Percentiles rank a stretch among this genome's conserved stretches.
Conservation (phyloP, 169 alveolate species). For the Plasmodium fragile region DNA sequence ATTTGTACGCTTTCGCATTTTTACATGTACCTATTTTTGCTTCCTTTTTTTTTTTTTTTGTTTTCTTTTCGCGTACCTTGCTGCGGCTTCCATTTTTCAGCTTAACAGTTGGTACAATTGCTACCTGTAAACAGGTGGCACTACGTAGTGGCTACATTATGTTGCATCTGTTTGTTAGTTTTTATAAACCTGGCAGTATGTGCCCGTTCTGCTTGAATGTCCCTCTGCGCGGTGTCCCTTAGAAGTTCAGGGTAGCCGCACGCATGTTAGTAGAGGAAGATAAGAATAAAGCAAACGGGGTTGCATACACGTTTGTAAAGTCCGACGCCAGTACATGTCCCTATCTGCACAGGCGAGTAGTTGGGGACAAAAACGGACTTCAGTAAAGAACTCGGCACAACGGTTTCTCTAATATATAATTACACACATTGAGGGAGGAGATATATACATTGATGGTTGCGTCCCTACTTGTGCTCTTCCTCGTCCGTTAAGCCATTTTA, state of each 20-base stretch:
- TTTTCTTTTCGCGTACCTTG: neutral
- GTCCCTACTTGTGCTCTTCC: neutral
- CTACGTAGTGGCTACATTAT: neutral
- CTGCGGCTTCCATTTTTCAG: neutral
- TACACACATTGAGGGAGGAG: neutral
- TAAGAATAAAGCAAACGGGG: neutral
- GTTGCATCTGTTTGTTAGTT: neutral
- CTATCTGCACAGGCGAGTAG: neutral
- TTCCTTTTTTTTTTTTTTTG: neutral
- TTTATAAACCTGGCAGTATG: neutral
- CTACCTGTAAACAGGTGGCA: neutral
- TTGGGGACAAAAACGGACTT: neutral
- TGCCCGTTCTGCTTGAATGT: neutral
- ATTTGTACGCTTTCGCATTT: neutral
- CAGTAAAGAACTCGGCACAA: neutral
- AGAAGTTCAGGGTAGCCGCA: neutral
- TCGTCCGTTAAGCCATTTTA: neutral
- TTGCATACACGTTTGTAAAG: neutral
- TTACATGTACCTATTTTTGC: neutral
- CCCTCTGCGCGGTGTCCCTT: neutral
- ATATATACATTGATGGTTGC: neutral
- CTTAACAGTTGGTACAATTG: neutral
- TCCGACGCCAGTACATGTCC: neutral
- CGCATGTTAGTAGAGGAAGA: neutral
- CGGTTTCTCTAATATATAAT: neutral